These are phyloP conservation scores for Tetrahymena borealis DNA, from an alignment of 73 alveolate species.

Conservation along the genomic window DNA sequence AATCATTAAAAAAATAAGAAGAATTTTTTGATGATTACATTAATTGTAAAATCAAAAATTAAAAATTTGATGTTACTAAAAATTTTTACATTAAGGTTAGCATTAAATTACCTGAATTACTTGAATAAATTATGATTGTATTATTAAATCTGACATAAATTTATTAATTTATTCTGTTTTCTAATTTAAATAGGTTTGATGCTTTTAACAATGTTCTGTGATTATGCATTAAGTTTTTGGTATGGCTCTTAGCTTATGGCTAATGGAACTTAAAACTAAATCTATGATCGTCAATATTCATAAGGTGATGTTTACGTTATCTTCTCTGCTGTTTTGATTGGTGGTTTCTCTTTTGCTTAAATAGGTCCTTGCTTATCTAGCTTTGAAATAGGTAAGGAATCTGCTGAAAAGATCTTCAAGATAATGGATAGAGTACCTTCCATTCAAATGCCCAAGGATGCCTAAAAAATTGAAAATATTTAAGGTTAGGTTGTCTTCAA, in stretches of 20 bases:
- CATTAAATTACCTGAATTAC: no score
- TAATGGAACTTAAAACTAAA: neutral
- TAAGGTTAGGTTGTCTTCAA: slow-evolving; percentile 68
- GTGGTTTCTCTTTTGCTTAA: slow-evolving; percentile 15
- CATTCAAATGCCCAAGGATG: neutral
- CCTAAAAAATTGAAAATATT: neutral
- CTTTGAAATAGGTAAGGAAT: neutral
- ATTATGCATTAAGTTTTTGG: neutral
- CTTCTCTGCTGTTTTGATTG: slow-evolving; percentile 10
- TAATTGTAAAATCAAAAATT: no score
- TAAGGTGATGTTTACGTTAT: neutral
- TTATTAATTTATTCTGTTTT: neutral
- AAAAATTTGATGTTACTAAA: no score
- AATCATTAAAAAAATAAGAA: no score
- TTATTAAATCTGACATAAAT: neutral
- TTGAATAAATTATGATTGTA: no score
- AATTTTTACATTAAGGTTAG: no score
- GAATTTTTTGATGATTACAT: no score
- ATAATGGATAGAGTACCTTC: slow-evolving; percentile 1
- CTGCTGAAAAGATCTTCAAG: neutral
- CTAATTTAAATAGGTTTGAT: neutral
- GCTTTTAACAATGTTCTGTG: neutral
- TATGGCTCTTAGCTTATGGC: neutral
- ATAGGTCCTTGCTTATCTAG: slow-evolving; percentile 2
- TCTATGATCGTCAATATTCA: neutral